Base-by-base conservation (phyloP, 148 eudicot genomes). In the Selenicereus undatus region DNA sequence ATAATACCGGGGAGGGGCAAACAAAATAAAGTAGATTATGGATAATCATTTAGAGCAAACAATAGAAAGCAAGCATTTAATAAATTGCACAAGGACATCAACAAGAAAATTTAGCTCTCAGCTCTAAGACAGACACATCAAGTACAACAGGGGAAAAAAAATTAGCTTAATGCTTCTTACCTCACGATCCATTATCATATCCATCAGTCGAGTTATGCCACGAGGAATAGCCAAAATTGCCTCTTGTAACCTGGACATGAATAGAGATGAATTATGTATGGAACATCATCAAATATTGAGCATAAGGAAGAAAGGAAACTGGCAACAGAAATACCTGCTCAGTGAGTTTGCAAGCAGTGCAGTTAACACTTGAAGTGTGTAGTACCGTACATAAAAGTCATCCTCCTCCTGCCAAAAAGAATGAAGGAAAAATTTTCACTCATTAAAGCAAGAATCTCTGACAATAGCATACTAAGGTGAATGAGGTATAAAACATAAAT, bases 131-230 rank as follows among this genome's bases (percentile, higher is more conserved):
- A 27, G 18, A 66, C 27, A 66, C 1, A 12, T 2, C 13, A 35
- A 18, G 29, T 24, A 11, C 7, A 56, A 27, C 39, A 80, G 26
- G 21, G 71, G 64, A 43, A 52, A 18, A 27, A 75, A 36, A 45
- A 64, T 62, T 64, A n/a, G 14, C 18, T 10, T 27, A 5, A 18
- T 18, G 64, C 52, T 32, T 18, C 21, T 66, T 78, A 96, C 99
- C 99, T 96, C 99, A 76, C 98, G 99, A 81, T 93, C 99, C 95
- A 96, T 91, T 79, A 96, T 91, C 99, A 96, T 94, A 85, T 96
- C 99, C 99, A 96, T 92, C 65, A 96, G 88, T 81, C 94, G 92
- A 71, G 97, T 96, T 64, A 94, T 91, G 81, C 99, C 99, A 83
- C 93, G 98, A 82, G 98, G 99, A 86, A 89, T 94, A 58, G 93